phyloP scores from a whole-genome alignment of 352 stramenopile species.

The Ophiocytium majus region DNA sequence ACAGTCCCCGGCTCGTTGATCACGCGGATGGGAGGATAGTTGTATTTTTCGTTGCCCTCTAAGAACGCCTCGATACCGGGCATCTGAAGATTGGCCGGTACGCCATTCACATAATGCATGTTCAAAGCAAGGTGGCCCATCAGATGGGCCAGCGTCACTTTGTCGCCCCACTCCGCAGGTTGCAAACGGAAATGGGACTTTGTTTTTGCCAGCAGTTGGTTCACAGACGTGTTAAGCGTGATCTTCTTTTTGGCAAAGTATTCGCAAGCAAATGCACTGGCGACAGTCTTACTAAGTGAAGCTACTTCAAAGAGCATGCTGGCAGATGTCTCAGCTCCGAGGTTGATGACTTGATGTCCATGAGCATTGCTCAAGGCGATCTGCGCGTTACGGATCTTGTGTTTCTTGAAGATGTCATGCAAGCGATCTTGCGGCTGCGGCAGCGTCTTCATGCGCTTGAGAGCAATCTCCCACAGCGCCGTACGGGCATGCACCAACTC shows the following conservation, averaged over 20 bases:
- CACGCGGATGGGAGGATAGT: background rate
- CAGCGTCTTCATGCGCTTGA: background rate
- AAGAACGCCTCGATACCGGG: background rate
- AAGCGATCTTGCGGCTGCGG: too few relatives aligned
- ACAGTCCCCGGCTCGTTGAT: constrained; percentile 40
- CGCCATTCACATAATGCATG: constrained; percentile 6
- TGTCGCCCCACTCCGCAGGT: background rate
- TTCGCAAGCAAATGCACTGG: constrained; percentile 54
- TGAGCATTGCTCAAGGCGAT: too few relatives aligned
- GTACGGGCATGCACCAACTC: background rate
- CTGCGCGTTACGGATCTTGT: background rate
- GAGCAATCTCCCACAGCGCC: background rate
- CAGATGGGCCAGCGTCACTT: background rate
- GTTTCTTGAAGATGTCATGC: too few relatives aligned
- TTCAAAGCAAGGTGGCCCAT: background rate
- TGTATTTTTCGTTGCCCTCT: background rate
- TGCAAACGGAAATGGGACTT: background rate
- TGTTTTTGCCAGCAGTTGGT: constrained; percentile 43
- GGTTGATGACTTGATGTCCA: too few relatives aligned
- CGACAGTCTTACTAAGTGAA: constrained; percentile 56
- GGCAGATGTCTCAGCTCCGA: background rate
- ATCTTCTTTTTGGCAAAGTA: constrained; percentile 53
- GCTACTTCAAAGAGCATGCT: constrained; percentile 53
- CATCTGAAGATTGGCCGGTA: background rate
- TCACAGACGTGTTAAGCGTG: constrained; percentile 35